Evolutionary conservation across 2,329 filamentous ascomycete genomes (phyloP), one percentile per base, ranked within the genome.

Genomic region (Cladosporium oxysporum): DNA sequence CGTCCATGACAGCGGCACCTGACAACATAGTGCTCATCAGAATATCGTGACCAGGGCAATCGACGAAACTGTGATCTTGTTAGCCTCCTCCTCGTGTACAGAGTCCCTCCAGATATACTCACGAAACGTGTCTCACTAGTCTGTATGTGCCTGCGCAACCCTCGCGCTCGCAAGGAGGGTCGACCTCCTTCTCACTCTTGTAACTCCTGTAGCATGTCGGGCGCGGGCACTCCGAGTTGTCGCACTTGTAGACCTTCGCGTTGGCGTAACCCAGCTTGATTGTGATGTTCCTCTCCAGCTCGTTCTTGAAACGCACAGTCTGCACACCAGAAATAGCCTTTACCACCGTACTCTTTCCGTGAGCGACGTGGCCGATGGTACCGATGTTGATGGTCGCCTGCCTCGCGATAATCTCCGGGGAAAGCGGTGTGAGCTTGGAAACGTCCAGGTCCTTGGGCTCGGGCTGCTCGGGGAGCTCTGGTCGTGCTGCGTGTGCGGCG

Each of bases 1-100:
- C 95, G 82, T 99, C 95, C 95, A 99, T 99, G 87, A 99, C 95
- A 70, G 95, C 95, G 74, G 95, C 95, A 77, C 95, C 95, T 77
- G 95, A 99, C 85, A 99, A 90, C 95, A 99, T 99, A 75, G 95
- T 99, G 83, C 94, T 98, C 95, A 99, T 99, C 80, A 99, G 93
- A 93, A 99, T 99, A 83, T 99, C 95, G 91, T 99, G 95, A 81
- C 95, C 95, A 66, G 95, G 95, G 85, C 95, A 98, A 81, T 98
- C 95, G 73, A 98, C 95, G 79, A 98, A 99, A 18, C 92, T 78
- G 67, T 6, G 52, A 49, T 1, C 10, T 23, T 44, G 67, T 71
- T 58, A 72, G 70, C 55, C 41, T 57, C 29, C 60, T 29, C 41
- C 6, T 11, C 12, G n/a, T 35, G 12, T 28, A 12, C 16, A 12